Percentiles rank a stretch among this genome's conserved stretches.
Conservation (phyloP, 192 early-diverging fungal genomes). For the Podila minutissima region DNA sequence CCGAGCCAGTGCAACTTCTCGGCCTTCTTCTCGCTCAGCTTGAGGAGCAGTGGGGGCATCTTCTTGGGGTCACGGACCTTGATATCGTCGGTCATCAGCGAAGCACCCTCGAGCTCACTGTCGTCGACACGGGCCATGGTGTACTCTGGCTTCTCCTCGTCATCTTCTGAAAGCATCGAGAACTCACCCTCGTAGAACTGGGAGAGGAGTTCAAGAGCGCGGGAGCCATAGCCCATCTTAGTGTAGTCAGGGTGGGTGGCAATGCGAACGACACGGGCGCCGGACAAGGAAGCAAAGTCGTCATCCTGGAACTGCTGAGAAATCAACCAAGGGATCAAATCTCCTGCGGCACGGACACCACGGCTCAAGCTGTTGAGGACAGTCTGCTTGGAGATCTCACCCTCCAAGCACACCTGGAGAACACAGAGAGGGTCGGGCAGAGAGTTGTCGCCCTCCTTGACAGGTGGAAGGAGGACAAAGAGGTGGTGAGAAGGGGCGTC, state of each 20-base stretch:
- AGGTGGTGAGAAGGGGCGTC: slow-evolving; percentile 98
- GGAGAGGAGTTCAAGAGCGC: slow-evolving; percentile 88
- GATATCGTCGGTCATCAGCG: slow-evolving; percentile 75
- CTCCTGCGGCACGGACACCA: slow-evolving; percentile 89
- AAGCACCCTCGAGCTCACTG: slow-evolving; percentile 58
- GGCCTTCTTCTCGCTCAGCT: slow-evolving; percentile 81
- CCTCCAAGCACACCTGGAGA: slow-evolving; percentile 91
- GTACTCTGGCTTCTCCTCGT: slow-evolving; percentile 63
- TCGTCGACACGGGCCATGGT: slow-evolving; percentile 60
- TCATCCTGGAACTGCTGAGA: slow-evolving; percentile 97
- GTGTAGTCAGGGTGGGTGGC: slow-evolving; percentile 98
- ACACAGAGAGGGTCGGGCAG: slow-evolving; percentile 96
- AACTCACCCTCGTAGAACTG: slow-evolving; percentile 90
- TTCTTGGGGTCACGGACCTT: slow-evolving; percentile 85
- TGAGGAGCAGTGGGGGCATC: slow-evolving; percentile 94
- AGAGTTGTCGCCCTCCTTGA: slow-evolving; percentile 70
- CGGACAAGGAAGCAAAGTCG: slow-evolving; percentile 94
- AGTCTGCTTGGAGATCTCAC: slow-evolving; percentile 89
- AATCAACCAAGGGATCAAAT: slow-evolving; percentile 98
- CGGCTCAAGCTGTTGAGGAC: slow-evolving; percentile 84
- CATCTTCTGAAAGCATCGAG: slow-evolving; percentile 69
- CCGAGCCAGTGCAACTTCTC: slow-evolving; percentile 94
- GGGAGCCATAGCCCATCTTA: slow-evolving; percentile 96
- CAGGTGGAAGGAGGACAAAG: slow-evolving; percentile 95
- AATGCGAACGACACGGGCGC: slow-evolving; percentile 96